A percentile compares a stretch with the other conserved stretches of the same genome.
Conservation (phyloP, 2,329 filamentous ascomycete species). For the Colletotrichum cereale region DNA sequence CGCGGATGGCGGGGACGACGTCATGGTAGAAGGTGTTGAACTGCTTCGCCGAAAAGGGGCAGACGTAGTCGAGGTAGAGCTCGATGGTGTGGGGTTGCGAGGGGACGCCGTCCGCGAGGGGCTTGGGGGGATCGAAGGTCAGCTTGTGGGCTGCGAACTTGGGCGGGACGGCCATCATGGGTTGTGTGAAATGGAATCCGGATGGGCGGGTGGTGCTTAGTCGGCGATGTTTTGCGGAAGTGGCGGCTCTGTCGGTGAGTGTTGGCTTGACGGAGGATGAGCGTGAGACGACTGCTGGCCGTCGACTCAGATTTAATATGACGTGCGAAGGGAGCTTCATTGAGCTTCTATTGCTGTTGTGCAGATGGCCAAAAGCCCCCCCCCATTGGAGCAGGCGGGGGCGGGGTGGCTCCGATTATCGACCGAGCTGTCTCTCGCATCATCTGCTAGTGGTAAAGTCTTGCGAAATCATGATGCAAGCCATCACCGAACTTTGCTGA, state of each 20-base stretch:
- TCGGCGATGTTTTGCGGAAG: background rate
- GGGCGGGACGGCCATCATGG: constrained; percentile 78
- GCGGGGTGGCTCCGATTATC: constrained; percentile 25
- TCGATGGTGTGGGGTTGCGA: constrained; percentile 71
- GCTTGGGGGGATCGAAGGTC: constrained; percentile 55
- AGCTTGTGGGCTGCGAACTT: constrained; percentile 82
- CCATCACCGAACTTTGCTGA: constrained; percentile 30
- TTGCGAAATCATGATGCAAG: constrained; percentile 35
- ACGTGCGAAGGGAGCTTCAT: constrained; percentile 34
- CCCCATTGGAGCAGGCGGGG: constrained; percentile 30
- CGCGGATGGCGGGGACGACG: constrained; percentile 74
- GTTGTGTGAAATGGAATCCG: background rate
- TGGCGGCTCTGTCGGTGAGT: background rate
- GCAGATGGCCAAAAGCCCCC: constrained; percentile 21
- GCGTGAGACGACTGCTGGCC: constrained; percentile 11
- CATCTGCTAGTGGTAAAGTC: constrained; percentile 3
- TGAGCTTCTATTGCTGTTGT: constrained; percentile 4
- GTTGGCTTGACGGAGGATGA: background rate
- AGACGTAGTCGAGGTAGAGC: constrained; percentile 89
- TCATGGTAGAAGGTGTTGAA: constrained; percentile 81
- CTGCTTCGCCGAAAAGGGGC: constrained; percentile 76
- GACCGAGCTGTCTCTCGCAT: background rate
- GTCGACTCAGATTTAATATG: constrained; percentile 30
- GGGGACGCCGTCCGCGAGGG: constrained; percentile 51
- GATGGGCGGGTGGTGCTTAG: constrained; percentile 1